phyloP scores from a whole-genome alignment of 2,329 filamentous ascomycete species.

The Aureobasidium sp. region DNA sequence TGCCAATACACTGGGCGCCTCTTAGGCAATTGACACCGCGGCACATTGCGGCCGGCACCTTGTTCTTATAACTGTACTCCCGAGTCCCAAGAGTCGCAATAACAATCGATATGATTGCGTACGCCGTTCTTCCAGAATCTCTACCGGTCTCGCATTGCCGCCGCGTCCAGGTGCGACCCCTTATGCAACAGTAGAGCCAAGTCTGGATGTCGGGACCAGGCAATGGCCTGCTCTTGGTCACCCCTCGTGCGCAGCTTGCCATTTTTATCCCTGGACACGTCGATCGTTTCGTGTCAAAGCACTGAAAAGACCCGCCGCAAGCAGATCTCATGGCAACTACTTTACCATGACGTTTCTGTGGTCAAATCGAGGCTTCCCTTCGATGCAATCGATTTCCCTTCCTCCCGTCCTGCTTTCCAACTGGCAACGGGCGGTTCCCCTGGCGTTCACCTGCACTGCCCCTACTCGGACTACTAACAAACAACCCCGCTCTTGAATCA shows the following conservation, averaged over 20 bases:
- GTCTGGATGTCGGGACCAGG: constrained; percentile 3
- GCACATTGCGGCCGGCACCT: background rate
- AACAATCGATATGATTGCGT: constrained; percentile 6
- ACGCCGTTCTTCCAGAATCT: constrained; percentile 8
- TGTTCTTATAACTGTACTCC: background rate
- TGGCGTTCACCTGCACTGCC: constrained; percentile 11
- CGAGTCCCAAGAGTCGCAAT: background rate
- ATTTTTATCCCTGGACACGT: constrained; percentile 6
- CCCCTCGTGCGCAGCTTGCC: constrained; percentile 7
- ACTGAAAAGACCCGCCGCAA: background rate
- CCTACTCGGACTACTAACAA: background rate
- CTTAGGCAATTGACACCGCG: background rate
- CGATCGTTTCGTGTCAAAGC: constrained; percentile 11
- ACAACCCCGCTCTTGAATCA: background rate
- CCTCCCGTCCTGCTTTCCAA: background rate
- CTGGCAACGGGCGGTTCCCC: constrained; percentile 5
- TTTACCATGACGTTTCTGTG: constrained; percentile 1
- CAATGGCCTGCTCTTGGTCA: constrained; percentile 9
- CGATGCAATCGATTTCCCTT: constrained; percentile 6
- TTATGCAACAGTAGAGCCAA: constrained; percentile 13
- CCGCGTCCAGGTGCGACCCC: constrained; percentile 3
- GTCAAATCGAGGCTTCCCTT: background rate
- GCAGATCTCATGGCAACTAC: background rate
- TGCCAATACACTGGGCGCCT: constrained; percentile 9
- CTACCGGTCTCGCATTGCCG: background rate